Percentiles rank a stretch among this genome's conserved stretches.
Evolutionary conservation across 225 moss, liverwort and hornwort genomes (phyloP).

Genomic region (Bryum argenteum): DNA sequence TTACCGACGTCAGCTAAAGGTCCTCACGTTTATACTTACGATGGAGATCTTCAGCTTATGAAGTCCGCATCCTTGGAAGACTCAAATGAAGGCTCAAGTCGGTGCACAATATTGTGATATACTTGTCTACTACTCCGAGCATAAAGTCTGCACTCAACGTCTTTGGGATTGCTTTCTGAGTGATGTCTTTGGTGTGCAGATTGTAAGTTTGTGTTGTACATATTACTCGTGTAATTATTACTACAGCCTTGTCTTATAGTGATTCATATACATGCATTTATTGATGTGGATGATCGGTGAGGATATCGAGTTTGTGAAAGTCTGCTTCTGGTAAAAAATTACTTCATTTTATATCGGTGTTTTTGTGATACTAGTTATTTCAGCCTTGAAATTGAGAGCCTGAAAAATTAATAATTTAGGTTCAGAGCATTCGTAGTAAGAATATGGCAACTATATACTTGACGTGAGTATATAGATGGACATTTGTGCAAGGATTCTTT

Average conservation of each 20-base stretch:
- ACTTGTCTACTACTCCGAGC: not conserved
- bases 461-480: too few relatives aligned
- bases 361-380: too few relatives aligned
- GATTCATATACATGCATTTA: not conserved
- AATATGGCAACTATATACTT: too few relatives aligned
- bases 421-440: too few relatives aligned
- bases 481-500: too few relatives aligned
- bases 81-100: constrained; percentile 15
- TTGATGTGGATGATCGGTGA: not conserved
- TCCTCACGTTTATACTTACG: constrained; percentile 52
- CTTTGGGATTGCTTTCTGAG: constrained; percentile 22
- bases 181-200: constrained; percentile 20
- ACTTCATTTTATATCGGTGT: too few relatives aligned
- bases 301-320: not conserved
- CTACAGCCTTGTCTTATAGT: not conserved
- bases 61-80: constrained; percentile 39
- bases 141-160: constrained; percentile 10
- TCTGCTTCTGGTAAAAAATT: too few relatives aligned
- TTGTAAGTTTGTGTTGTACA: not conserved
- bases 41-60: constrained; percentile 53
- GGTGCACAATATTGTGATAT: constrained; percentile 45
- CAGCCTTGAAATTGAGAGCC: too few relatives aligned
- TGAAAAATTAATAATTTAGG: too few relatives aligned
- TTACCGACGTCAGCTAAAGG: constrained; percentile 52
- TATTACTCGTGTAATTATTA: constrained; percentile 2